A percentile compares a stretch with the other conserved stretches of the same genome.
These are phyloP conservation scores for Citropsis articulata DNA, from an alignment of 345 rosid species.

Conservation along the genomic window DNA sequence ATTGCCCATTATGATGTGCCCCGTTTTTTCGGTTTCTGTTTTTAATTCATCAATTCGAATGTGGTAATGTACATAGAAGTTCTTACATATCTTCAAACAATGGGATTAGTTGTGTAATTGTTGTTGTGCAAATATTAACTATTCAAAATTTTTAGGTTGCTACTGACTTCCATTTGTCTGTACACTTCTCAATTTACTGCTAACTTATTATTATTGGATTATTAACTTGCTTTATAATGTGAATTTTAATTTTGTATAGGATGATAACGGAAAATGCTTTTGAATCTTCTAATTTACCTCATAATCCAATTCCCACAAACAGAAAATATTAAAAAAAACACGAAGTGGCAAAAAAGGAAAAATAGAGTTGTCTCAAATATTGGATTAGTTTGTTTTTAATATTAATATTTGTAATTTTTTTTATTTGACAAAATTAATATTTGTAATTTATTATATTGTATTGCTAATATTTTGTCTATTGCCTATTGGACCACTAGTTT, in stretches of 20 bases:
- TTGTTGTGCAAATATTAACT: neutral
- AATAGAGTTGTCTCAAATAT: too few relatives aligned
- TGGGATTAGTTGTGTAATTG: neutral
- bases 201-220: neutral
- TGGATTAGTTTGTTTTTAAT: too few relatives aligned
- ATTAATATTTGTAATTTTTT: too few relatives aligned
- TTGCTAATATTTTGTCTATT: too few relatives aligned
- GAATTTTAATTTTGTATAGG: too few relatives aligned
- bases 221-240: neutral
- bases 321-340: too few relatives aligned
- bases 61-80: neutral
- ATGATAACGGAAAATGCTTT: too few relatives aligned
- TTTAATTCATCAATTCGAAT: neutral
- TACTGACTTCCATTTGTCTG: neutral
- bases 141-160: neutral
- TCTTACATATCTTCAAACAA: neutral
- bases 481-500: too few relatives aligned
- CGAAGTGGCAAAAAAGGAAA: too few relatives aligned
- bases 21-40: neutral
- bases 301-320: rapidly evolving
- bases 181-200: neutral
- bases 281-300: too few relatives aligned
- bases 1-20: neutral
- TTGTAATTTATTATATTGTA: too few relatives aligned
- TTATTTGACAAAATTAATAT: too few relatives aligned